Conservation (phyloP, 2,329 filamentous ascomycete genomes). For the Trichoderma lentiforme region DNA sequence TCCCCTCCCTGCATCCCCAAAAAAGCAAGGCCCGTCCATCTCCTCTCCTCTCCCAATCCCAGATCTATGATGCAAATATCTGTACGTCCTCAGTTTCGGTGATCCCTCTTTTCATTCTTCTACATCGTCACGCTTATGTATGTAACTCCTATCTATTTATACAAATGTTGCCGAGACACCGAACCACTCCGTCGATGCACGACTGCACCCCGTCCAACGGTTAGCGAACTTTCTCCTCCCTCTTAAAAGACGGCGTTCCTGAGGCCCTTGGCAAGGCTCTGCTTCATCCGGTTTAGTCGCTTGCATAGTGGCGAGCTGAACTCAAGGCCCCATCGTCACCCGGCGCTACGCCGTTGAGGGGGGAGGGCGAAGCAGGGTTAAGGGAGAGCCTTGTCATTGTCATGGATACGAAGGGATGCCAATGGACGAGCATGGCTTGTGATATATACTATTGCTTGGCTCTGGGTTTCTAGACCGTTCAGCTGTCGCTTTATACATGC, state of each 20-base stretch:
- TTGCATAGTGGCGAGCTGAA: slow-evolving; percentile 7
- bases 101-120: not conserved
- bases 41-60: not conserved
- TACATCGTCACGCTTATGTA: not conserved
- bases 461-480: not conserved
- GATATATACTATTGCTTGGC: not conserved
- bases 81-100: too few species aligned
- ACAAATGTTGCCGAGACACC: not conserved
- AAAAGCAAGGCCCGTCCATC: not conserved
- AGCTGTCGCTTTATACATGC: not conserved
- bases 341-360: not conserved
- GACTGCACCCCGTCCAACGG: not conserved
- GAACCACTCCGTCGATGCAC: not conserved
- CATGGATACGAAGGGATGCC: not conserved
- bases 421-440: not conserved
- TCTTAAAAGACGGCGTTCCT: not conserved
- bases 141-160: not conserved
- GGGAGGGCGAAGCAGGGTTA: not conserved
- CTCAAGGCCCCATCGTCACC: not conserved
- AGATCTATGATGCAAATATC: not conserved
- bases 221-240: not conserved
- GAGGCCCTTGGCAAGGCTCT: not conserved
- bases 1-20: not conserved
- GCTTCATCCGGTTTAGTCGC: not conserved
- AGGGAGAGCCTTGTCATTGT: not conserved